phyloP scores from a whole-genome alignment of 192 early-diverging fungal species.

The Linnemannia hyalina region DNA sequence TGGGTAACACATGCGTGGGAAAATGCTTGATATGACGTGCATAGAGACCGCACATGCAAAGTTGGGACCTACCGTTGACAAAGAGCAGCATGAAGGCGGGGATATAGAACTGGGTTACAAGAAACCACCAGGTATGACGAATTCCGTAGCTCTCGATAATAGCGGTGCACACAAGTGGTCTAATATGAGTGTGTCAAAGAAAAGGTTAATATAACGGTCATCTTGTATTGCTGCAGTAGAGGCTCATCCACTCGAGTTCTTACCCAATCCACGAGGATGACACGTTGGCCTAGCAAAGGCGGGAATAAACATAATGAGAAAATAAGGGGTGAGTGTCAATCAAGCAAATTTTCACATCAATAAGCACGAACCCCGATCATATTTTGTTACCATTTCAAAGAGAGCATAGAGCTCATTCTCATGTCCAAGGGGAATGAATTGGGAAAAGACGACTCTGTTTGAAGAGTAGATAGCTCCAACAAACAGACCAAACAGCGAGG shows the following conservation, averaged over 20 bases:
- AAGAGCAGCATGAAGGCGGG: conserved; percentile 33
- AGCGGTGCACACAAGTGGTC: conserved; percentile 36
- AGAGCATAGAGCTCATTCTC: conserved; percentile 79
- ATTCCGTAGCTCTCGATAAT: conserved; percentile 38
- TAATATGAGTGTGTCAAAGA: background rate
- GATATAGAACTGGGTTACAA: conserved; percentile 30
- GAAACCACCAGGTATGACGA: conserved; percentile 41
- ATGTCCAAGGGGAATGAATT: conserved; percentile 74
- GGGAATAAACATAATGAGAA: background rate
- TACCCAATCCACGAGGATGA: conserved; percentile 49
- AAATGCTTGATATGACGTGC: no score
- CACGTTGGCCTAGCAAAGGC: conserved; percentile 15
- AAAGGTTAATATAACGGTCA: no score
- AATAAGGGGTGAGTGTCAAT: background rate
- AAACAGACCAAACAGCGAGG: conserved; percentile 71
- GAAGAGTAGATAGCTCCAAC: conserved; percentile 68
- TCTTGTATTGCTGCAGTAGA: background rate
- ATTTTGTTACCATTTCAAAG: conserved; percentile 64
- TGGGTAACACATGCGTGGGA: background rate
- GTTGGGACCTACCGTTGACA: conserved; percentile 24
- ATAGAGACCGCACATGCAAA: background rate
- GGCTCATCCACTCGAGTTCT: background rate
- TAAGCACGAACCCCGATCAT: no score
- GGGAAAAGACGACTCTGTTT: conserved; percentile 72
- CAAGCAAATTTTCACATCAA: background rate